A percentile compares a stretch with the other conserved stretches of the same genome.
Evolutionary conservation across 768 basidiomycete species (phyloP).

Genomic region (Kwoniella dejecticola): DNA sequence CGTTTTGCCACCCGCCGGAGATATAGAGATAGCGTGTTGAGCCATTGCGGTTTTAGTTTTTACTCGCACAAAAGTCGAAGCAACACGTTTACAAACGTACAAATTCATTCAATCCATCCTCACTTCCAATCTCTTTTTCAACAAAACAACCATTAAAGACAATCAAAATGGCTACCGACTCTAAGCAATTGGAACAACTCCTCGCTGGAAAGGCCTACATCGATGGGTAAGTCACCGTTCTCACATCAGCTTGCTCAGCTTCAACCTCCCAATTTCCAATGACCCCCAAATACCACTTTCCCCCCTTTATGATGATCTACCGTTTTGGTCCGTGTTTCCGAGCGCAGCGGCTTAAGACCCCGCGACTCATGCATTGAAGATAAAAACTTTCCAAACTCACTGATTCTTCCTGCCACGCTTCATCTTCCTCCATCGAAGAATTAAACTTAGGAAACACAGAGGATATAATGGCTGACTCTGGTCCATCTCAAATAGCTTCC

Average conservation of each 20-base stretch:
- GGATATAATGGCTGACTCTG: slow-evolving; percentile 11
- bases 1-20: slow-evolving; percentile 17
- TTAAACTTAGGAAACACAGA: slow-evolving; percentile 8
- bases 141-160: slow-evolving; percentile 6
- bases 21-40: slow-evolving; percentile 1
- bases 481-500: slow-evolving; percentile 27
- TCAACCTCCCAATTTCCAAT: no score
- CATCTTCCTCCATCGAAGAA: not conserved
- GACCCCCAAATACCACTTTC: no score
- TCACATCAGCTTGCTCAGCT: no score
- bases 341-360: slow-evolving; percentile 56
- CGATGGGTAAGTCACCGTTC: slow-evolving; percentile 50
- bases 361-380: slow-evolving; percentile 53
- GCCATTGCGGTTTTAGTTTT: not conserved
- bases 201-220: slow-evolving; percentile 64
- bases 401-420: slow-evolving; percentile 33
- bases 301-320: slow-evolving; percentile 48
- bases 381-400: slow-evolving; percentile 55
- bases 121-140: slow-evolving; percentile 8
- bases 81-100: slow-evolving; percentile 15
- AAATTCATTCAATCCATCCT: not conserved
- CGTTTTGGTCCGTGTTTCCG: slow-evolving; percentile 58
- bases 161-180: slow-evolving; percentile 49
- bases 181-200: slow-evolving; percentile 73
- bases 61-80: slow-evolving; percentile 5